Percentiles rank a stretch among this genome's conserved stretches.
Evolutionary conservation across 225 moss, liverwort and hornwort genomes (phyloP).

Genomic region (Sphagnum tenellum): DNA sequence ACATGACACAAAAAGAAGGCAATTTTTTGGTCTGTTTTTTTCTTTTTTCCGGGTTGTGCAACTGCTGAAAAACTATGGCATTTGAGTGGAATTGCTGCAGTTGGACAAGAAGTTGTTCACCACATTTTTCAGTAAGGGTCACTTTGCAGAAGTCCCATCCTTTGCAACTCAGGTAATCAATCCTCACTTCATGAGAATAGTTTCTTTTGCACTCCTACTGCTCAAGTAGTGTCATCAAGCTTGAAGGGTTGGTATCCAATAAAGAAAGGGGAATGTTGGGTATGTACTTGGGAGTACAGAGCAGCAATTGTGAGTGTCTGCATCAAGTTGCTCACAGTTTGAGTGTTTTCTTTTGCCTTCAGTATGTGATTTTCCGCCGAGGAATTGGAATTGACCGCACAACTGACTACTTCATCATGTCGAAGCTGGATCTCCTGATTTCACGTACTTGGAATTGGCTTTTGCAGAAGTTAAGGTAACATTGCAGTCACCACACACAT

Average conservation of each 20-base stretch:
- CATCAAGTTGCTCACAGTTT: too few relatives aligned
- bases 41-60: not conserved
- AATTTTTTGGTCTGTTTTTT: not conserved
- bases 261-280: not conserved
- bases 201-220: too few relatives aligned
- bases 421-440: conserved; percentile 53
- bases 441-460: conserved; percentile 47
- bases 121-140: conserved; percentile 40
- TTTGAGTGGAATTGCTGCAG: conserved; percentile 12
- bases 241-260: not conserved
- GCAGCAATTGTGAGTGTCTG: not conserved
- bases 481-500: not conserved
- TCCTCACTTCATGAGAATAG: too few relatives aligned
- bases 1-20: too few relatives aligned
- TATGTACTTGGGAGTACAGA: not conserved
- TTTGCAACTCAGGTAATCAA: conserved; percentile 42
- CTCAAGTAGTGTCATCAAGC: too few relatives aligned
- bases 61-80: too few relatives aligned
- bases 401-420: conserved; percentile 56
- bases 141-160: conserved; percentile 45
- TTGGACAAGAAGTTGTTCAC: conserved; percentile 51
- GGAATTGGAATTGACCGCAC: conserved; percentile 62
- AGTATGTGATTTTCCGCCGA: conserved; percentile 61
- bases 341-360: conserved; percentile 4
- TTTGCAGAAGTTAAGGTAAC: conserved; percentile 28